Evolutionary conservation across 805 yeast species (phyloP).

Genomic region (Ogataea zsoltii): DNA sequence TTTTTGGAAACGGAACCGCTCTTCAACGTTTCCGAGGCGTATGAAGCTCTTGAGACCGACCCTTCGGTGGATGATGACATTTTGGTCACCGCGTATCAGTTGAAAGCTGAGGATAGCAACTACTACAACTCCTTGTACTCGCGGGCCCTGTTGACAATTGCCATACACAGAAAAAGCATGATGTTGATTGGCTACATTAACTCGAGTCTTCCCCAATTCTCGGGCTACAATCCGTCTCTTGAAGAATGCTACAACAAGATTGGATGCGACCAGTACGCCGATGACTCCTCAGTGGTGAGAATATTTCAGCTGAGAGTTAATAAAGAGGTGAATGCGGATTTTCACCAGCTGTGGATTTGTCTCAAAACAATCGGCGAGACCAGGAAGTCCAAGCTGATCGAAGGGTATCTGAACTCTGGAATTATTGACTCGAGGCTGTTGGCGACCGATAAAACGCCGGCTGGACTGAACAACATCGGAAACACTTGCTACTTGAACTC

Average conservation of each 20-base stretch:
- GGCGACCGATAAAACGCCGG: conserved; percentile 76
- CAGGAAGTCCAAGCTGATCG: conserved; percentile 56
- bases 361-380: conserved; percentile 55
- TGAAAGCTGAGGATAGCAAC: conserved; percentile 55
- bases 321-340: conserved; percentile 45
- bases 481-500: conserved; percentile 95
- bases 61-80: conserved; percentile 65
- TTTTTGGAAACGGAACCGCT: conserved; percentile 50
- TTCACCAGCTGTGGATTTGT: conserved; percentile 57
- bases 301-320: conserved; percentile 48
- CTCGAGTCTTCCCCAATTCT: conserved; percentile 39
- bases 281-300: conserved; percentile 56
- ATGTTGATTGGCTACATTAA: conserved; percentile 57
- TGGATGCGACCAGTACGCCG: conserved; percentile 51
- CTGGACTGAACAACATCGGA: conserved; percentile 92
- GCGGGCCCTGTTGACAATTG: conserved; percentile 64
- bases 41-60: conserved; percentile 49
- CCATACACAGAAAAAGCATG: conserved; percentile 56
- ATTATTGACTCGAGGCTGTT: conserved; percentile 56
- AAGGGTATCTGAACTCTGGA: conserved; percentile 61
- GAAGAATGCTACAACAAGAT: conserved; percentile 49
- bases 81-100: conserved; percentile 70
- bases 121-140: conserved; percentile 44
- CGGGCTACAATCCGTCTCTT: conserved; percentile 12
- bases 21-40: conserved; percentile 49